phyloP scores from a whole-genome alignment of 306 rosid species.

The Glycine soja region DNA sequence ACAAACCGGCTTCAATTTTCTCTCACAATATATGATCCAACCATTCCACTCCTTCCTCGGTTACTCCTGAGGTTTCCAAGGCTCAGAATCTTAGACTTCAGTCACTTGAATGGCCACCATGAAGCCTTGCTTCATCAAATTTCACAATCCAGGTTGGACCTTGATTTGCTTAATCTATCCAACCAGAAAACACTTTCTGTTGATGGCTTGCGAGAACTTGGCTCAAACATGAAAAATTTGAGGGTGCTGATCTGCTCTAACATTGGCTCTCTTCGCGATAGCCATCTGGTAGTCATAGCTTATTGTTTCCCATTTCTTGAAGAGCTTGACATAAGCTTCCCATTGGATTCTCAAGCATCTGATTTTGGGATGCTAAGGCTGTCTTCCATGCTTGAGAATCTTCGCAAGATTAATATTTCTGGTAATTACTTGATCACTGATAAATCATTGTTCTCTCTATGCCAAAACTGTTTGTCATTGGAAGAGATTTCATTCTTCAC shows the following conservation, averaged over 20 bases:
- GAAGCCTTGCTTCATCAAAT: slow-evolving; percentile 55
- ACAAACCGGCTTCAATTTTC: slow-evolving; percentile 52
- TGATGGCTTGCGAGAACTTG: slow-evolving; percentile 53
- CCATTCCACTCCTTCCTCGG: slow-evolving; percentile 51
- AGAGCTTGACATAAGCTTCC: slow-evolving; percentile 74
- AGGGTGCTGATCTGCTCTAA: slow-evolving; percentile 62
- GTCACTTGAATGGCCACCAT: slow-evolving; percentile 49
- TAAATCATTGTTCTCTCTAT: slow-evolving; percentile 56
- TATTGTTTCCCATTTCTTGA: slow-evolving; percentile 68
- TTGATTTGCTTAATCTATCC: slow-evolving; percentile 67
- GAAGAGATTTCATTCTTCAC: slow-evolving; percentile 57
- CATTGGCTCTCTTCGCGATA: slow-evolving; percentile 50
- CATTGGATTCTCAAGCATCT: slow-evolving; percentile 50
- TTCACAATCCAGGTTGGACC: slow-evolving; percentile 61
- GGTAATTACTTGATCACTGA: slow-evolving; percentile 68
- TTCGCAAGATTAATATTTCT: slow-evolving; percentile 69
- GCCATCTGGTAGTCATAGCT: slow-evolving; percentile 58
- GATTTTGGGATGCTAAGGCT: slow-evolving; percentile 65
- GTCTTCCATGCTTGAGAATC: slow-evolving; percentile 55
- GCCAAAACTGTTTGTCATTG: slow-evolving; percentile 56
- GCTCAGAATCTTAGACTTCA: slow-evolving; percentile 61
- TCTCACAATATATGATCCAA: slow-evolving; percentile 50
- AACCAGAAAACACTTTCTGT: slow-evolving; percentile 53
- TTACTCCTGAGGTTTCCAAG: slow-evolving; percentile 60
- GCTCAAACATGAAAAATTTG: slow-evolving; percentile 58